phyloP scores from a whole-genome alignment of 306 rosid genomes.

The Lathyrus aphaca region DNA sequence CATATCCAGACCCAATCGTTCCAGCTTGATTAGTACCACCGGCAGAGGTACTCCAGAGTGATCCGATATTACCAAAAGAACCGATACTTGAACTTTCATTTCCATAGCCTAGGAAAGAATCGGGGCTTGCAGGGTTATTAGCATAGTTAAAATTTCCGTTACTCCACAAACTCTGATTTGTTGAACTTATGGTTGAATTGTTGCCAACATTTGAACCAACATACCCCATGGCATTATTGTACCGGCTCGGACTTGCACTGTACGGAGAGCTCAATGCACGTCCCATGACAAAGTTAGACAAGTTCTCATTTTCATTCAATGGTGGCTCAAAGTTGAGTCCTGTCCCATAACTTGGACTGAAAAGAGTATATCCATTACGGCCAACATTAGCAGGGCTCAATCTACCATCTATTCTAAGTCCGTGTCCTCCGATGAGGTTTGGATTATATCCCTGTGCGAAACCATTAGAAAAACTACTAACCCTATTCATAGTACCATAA shows the following conservation, averaged over 20 bases:
- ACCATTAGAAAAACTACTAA: conserved; percentile 52
- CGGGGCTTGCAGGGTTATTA: conserved; percentile 43
- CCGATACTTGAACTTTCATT: conserved; percentile 57
- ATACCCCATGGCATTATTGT: conserved; percentile 47
- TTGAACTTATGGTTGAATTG: conserved; percentile 39
- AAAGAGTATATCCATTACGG: conserved; percentile 54
- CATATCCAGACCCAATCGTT: conserved; percentile 54
- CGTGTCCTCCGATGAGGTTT: conserved; percentile 51
- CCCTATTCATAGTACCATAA: conserved; percentile 48
- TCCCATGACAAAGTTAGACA: conserved; percentile 46
- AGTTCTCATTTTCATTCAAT: conserved; percentile 48
- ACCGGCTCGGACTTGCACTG: conserved; percentile 53
- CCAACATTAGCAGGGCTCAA: conserved; percentile 52
- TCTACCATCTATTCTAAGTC: conserved; percentile 51
- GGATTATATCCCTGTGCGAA: conserved; percentile 53
- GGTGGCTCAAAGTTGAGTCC: conserved; percentile 53
- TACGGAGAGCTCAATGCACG: conserved; percentile 44
- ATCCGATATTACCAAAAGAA: conserved; percentile 58
- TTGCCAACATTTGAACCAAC: conserved; percentile 40
- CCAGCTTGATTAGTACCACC: conserved; percentile 52
- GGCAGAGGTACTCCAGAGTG: conserved; percentile 66
- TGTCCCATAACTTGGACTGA: conserved; percentile 52
- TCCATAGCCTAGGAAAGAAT: conserved; percentile 48
- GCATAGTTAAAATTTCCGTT: conserved; percentile 44
- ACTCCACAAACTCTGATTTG: conserved; percentile 53